Evolutionary conservation across 1,284 basidiomycete species (phyloP), one percentile per base, ranked within the genome.

Genomic region (Cryptococcus jaspeensis): DNA sequence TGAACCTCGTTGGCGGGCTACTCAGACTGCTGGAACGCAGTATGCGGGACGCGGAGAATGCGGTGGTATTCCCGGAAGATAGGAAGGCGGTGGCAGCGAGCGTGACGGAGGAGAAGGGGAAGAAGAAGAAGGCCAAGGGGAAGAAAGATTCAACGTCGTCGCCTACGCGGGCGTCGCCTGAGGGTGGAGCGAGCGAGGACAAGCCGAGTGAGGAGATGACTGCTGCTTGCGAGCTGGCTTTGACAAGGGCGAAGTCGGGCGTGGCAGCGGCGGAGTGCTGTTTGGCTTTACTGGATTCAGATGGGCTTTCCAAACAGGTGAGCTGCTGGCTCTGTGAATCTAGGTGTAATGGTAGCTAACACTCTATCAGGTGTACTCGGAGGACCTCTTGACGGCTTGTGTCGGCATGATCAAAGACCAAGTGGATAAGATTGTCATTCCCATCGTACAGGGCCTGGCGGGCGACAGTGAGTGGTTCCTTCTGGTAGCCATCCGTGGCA

Each of bases 361-460:
- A 6, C 9, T 22, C 4, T 45, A 8, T 69, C 28, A 91, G 89
- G 78, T 91, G 36, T 95, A 90, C 72, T 95, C 93, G 0, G 94
- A 98, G 72, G 94, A 98, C 71, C 80, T 93, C 13, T 87, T 98
- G 55, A 86, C 85, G 0, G 79, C 84, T 0, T 92, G 91, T 70
- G 81, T 97, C 8, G 80, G 79, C 39, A 81, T 86, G 0, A 81
- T 92, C 61, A 93, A 94, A 72, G 87, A 87, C 57, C 86, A 88
- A 58, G 83, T 97, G 23, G 85, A 84, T 0, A 85, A 85, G 70
- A 81, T 92, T 43, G 81, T 97, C 7, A 91, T 94, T 67, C 91
- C 92, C 0, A 90, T 94, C 64, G 84, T 95, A 5, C 92, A 97
- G 69, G 87, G 85, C 2, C 66, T 80, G 20, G 76, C 80, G 1